phyloP scores from a whole-genome alignment of 1,284 basidiomycete species.

The Cryptococcus maquisensis region DNA sequence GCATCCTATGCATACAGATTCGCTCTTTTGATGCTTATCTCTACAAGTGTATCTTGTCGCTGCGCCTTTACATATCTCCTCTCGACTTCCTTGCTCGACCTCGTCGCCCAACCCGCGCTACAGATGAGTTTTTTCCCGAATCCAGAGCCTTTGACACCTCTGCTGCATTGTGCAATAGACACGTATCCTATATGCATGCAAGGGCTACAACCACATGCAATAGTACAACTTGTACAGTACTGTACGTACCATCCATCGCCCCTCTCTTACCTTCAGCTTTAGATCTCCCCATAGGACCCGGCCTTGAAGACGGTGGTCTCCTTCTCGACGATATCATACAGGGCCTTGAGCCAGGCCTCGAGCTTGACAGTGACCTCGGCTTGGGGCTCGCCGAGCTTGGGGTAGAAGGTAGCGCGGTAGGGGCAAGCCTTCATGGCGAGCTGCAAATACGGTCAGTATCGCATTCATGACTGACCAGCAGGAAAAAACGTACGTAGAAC shows the following conservation, averaged over 20 bases:
- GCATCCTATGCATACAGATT: too few species aligned
- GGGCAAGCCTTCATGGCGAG: slow-evolving; percentile 97
- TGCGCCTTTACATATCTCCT: too few species aligned
- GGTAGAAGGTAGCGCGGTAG: slow-evolving; percentile 82
- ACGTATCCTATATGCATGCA: neutral
- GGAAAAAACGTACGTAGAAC: slow-evolving; percentile 64
- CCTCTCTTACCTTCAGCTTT: neutral
- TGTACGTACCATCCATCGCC: neutral
- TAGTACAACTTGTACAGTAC: neutral
- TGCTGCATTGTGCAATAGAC: neutral
- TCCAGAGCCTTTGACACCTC: neutral
- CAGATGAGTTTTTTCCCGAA: too few species aligned
- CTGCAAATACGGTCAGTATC: slow-evolving; percentile 47
- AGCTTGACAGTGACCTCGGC: slow-evolving; percentile 69
- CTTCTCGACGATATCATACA: slow-evolving; percentile 65
- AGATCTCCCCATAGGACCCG: slow-evolving; percentile 61
- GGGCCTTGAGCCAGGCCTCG: slow-evolving; percentile 69
- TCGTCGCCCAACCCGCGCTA: too few species aligned
- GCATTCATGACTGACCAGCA: neutral
- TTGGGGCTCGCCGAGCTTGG: slow-evolving; percentile 71
- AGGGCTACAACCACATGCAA: neutral
- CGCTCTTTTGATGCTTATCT: too few species aligned
- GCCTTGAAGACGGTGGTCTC: slow-evolving; percentile 70
- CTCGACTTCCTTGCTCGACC: too few species aligned
- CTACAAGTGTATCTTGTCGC: too few species aligned